These are phyloP conservation scores for Colletotrichum echinochloae DNA, from an alignment of 2,329 filamentous ascomycete species.

Conservation along the genomic window DNA sequence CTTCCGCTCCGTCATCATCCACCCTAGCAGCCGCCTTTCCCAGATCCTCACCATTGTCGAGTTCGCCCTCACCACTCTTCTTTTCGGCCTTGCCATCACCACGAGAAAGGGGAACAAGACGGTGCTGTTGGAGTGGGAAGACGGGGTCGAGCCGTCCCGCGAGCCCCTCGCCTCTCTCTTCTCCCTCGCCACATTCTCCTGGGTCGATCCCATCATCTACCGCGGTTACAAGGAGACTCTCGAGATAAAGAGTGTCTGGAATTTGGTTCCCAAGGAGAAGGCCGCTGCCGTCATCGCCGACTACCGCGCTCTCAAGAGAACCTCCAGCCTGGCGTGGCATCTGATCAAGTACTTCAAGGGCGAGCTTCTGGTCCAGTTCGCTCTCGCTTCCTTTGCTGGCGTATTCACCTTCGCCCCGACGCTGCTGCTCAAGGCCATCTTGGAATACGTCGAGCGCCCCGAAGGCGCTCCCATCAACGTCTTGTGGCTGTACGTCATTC, in stretches of 20 bases:
- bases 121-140: conserved; percentile 89
- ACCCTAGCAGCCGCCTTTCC: conserved; percentile 73
- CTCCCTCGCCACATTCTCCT: conserved; percentile 87
- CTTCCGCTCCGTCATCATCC: conserved; percentile 88
- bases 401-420: conserved; percentile 93
- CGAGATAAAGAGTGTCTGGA: conserved; percentile 91
- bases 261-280: conserved; percentile 88
- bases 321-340: conserved; percentile 81
- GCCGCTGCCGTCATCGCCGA: conserved; percentile 82
- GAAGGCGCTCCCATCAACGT: conserved; percentile 82
- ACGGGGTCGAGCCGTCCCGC: conserved; percentile 84
- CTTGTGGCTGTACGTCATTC: conserved; percentile 94
- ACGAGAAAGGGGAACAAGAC: conserved; percentile 94
- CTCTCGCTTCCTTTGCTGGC: conserved; percentile 83
- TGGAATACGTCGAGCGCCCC: conserved; percentile 93
- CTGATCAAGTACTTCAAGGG: conserved; percentile 86
- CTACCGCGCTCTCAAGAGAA: conserved; percentile 89
- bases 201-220: conserved; percentile 91
- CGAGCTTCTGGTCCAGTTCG: conserved; percentile 79
- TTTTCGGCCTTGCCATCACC: conserved; percentile 81
- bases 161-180: conserved; percentile 91
- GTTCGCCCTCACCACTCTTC: conserved; percentile 79
- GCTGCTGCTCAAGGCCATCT: conserved; percentile 87
- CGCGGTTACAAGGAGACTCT: conserved; percentile 87
- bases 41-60: conserved; percentile 77